Evolutionary conservation across 1,284 basidiomycete species (phyloP), one percentile per base, ranked within the genome.

Genomic region (Malassezia caprae): DNA sequence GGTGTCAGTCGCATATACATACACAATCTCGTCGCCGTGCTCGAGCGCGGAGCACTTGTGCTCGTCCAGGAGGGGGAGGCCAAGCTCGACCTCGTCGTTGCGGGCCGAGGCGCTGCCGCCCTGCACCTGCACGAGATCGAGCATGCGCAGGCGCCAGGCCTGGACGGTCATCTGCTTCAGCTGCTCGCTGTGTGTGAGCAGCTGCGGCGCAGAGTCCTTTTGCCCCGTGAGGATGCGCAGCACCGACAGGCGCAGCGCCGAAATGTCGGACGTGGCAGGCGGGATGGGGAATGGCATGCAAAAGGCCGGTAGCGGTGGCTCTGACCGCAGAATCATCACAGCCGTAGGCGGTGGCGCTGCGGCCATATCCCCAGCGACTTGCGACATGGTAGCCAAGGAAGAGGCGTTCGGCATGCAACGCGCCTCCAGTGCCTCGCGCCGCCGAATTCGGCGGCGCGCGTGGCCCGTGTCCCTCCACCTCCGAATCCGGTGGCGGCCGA

Each of bases 21-120:
- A 60, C n/a, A 69, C 54, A 13, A 74, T 59, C 56, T 66, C 61
- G 42, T 74, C 72, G 8, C 70, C 69, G 34, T 68, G 53, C 46
- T 74, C 72, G 49, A 74, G 61, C 15, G 71, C 58, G 8, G 59
- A 62, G 59, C 72, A 74, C 30, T 72, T 68, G 63, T 71, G 67
- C 43, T 68, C 65, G 39, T 74, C 72, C 15, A 55, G 54, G 27
- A 74, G 60, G 49, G 59, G 59, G 26, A 73, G 66, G 21, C 70
- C 72, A 24, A 43, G 28, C 28, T 39, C 23, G n/a, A 48, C 57
- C 41, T 56, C 40, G 19, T 53, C 59, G 13, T 31, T 11, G 11
- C 39, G 40, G 6, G 27, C 23, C 26, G 28, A 21, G 31, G n/a
- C 61, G 35, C 66, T 59, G 34, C 62, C 65, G 32, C 55, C 56